phyloP scores from a whole-genome alignment of 2,329 filamentous ascomycete genomes.

The Phoma sp. region DNA sequence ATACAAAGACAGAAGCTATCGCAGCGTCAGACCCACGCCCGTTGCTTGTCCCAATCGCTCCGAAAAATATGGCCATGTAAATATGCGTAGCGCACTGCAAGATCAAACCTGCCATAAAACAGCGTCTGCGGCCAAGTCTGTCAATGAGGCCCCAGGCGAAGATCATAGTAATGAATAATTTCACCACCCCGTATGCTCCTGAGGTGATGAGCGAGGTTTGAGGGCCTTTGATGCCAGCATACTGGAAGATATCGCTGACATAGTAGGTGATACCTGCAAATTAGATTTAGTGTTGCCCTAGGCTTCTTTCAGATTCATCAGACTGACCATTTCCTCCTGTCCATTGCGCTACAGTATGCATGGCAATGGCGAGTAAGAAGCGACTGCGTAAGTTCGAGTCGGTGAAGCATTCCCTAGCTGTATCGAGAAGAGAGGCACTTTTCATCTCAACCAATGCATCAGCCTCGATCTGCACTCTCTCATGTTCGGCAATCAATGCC shows the following conservation, averaged over 20 bases:
- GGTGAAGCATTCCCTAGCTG: not conserved
- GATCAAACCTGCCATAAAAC: not conserved
- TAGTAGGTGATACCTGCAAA: not conserved
- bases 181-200: not conserved
- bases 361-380: not conserved
- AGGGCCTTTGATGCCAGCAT: not conserved
- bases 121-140: not conserved
- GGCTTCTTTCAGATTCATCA: too few relatives aligned
- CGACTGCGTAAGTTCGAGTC: not conserved
- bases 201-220: not conserved
- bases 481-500: not conserved
- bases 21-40: not conserved
- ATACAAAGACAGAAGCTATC: not conserved
- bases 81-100: not conserved
- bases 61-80: slow-evolving; percentile 1
- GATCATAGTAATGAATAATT: not conserved
- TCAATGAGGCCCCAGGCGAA: slow-evolving; percentile 1
- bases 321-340: not conserved
- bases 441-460: not conserved
- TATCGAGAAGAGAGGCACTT: not conserved
- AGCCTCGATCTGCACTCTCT: not conserved
- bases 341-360: not conserved
- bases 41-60: not conserved
- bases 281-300: too few relatives aligned
- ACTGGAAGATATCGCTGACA: not conserved